Base-by-base conservation (phyloP, 2,329 filamentous ascomycete genomes). In the Pyrenophora teres region DNA sequence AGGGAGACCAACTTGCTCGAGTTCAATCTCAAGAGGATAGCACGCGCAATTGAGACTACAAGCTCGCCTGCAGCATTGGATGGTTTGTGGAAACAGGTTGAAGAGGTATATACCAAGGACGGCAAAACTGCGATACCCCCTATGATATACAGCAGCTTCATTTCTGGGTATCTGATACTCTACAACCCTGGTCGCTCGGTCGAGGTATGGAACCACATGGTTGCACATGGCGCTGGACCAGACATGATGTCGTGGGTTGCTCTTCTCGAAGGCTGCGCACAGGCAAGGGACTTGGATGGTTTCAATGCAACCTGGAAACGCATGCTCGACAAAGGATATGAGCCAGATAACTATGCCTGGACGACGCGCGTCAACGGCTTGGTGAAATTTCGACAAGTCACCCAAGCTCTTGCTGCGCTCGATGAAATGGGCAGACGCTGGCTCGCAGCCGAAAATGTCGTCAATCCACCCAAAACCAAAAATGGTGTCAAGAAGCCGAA, bases 211-310 rank as follows among this genome's bases (percentile, higher is more conserved):
- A 83, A 83, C 50, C 70, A 78, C 52, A 82, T 85, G 79, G 65
- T 81, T 12, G 68, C 74, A 37, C 71, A 81, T 44, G 83, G 81
- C 1, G 67, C 87, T 25, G 70, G 76, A 49, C 87, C 89, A 12
- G 85, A 80, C 6, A 63, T 87, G 47, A 81, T 77, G 60, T 87
- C 89, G 0, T 94, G 88, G 83, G 87, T 85, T 33, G 77, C 83
- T 37, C 88, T 94, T 82, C 83, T 94, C 59, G 80, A 83, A 49
- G 89, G 89, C 1, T 90, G 86, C 72, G 83, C 81, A 65, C 79
- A 78, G 42, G 79, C 83, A 42, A 78, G 79, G 46, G 85, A 90
- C 61, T 59, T 78, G 0, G 69, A 76, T n/a, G 84, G 81, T 18
- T 77, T 92, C 54, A 82, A 87, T 48, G 78, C 78, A 1, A 80